Evolutionary conservation across 495 filamentous ascomycete species (phyloP).

Genomic region (Xanthoparmelia taractica): DNA sequence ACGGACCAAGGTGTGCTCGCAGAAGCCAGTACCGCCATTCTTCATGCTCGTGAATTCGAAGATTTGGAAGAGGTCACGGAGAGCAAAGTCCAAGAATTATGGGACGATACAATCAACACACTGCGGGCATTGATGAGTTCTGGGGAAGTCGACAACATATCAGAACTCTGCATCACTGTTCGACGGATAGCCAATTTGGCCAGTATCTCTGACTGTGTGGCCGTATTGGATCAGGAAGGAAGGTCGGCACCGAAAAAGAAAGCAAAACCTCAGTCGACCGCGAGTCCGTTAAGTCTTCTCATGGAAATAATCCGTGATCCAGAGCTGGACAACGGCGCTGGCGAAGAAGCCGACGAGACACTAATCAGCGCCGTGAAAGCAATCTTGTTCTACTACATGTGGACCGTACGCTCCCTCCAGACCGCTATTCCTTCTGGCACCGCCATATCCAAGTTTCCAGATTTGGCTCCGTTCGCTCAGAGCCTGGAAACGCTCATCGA

Average conservation of each 20-base stretch:
- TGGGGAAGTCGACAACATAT: slow-evolving; percentile 56
- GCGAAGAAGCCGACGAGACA: slow-evolving; percentile 69
- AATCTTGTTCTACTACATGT: slow-evolving; percentile 86
- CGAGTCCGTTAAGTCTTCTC: slow-evolving; percentile 43
- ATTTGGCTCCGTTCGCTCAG: slow-evolving; percentile 47
- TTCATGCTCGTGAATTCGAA: slow-evolving; percentile 78
- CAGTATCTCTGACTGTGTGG: slow-evolving; percentile 67
- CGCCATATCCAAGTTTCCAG: slow-evolving; percentile 26
- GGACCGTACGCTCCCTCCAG: slow-evolving; percentile 59
- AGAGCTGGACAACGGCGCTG: slow-evolving; percentile 46
- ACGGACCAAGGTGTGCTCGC: slow-evolving; percentile 76
- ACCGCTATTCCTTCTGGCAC: slow-evolving; percentile 38
- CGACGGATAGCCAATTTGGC: slow-evolving; percentile 75
- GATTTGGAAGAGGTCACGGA: slow-evolving; percentile 80
- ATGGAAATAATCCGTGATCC: slow-evolving; percentile 62
- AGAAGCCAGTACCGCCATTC: slow-evolving; percentile 71
- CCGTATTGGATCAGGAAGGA: slow-evolving; percentile 57
- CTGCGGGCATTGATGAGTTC: slow-evolving; percentile 57
- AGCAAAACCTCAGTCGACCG: slow-evolving; percentile 44
- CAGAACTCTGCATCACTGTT: slow-evolving; percentile 69
- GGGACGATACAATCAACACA: slow-evolving; percentile 71
- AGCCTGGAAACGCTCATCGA: slow-evolving; percentile 60
- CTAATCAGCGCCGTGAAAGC: slow-evolving; percentile 63
- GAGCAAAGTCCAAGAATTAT: slow-evolving; percentile 67
- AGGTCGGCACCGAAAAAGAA: slow-evolving; percentile 40